A percentile compares a stretch with the other conserved stretches of the same genome.
Conservation (phyloP, 345 rosid species). For the Cardamine occulta region DNA sequence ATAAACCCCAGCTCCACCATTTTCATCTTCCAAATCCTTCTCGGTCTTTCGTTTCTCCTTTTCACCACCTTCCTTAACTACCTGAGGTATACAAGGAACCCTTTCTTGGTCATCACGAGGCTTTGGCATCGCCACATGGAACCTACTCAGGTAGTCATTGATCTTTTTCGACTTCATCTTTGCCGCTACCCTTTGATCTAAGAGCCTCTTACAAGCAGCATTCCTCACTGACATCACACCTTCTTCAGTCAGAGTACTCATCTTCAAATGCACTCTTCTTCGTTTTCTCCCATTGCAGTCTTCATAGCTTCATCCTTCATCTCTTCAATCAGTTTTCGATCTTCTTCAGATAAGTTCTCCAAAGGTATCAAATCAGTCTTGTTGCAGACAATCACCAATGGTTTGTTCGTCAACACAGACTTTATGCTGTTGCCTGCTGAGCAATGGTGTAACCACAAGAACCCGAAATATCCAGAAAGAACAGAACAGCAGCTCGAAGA, state of each 20-base stretch:
- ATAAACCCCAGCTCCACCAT: no score
- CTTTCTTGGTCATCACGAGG: conserved; percentile 76
- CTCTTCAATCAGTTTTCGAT: conserved; percentile 66
- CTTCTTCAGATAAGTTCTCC: conserved; percentile 70
- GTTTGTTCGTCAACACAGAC: conserved; percentile 81
- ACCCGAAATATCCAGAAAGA: conserved; percentile 82
- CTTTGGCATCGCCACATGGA: conserved; percentile 87
- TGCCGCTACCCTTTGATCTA: conserved; percentile 48
- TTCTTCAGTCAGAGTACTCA: conserved; percentile 82
- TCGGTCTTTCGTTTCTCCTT: conserved; percentile 37
- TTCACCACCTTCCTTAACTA: conserved; percentile 59
- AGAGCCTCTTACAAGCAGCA: conserved; percentile 80
- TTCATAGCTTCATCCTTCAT: conserved; percentile 84
- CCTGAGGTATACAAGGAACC: conserved; percentile 71
- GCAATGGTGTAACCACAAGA: conserved; percentile 92
- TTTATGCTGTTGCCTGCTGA: conserved; percentile 91
- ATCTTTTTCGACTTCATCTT: conserved; percentile 84
- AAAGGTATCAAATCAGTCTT: conserved; percentile 91
- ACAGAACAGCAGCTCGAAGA: conserved; percentile 78
- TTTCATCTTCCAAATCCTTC: no score
- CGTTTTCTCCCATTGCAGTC: conserved; percentile 59
- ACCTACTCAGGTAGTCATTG: conserved; percentile 73
- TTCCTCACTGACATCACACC: conserved; percentile 82
- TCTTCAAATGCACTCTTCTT: conserved; percentile 63
- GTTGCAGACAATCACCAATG: conserved; percentile 86